Percentiles rank a stretch among this genome's conserved stretches.
Conservation (phyloP, 2,329 filamentous ascomycete species). For the Epichloe gansuensis region DNA sequence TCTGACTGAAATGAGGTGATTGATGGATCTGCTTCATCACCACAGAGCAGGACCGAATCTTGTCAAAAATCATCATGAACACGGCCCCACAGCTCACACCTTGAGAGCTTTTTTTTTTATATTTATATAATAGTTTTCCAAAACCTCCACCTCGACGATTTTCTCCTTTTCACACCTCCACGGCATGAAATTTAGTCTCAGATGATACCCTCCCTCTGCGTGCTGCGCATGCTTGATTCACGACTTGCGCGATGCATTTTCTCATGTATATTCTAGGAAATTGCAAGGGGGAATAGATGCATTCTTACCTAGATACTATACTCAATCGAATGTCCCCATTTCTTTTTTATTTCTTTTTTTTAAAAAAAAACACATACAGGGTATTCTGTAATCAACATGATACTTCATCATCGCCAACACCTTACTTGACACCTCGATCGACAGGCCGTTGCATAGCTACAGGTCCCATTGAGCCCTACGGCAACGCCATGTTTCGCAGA, state of each 20-base stretch:
- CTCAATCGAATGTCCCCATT: too few relatives aligned
- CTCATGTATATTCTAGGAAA: not conserved
- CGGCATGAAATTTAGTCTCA: not conserved
- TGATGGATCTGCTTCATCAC: conserved; percentile 9
- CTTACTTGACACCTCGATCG: not conserved
- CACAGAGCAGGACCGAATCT: not conserved
- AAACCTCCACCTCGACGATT: too few relatives aligned
- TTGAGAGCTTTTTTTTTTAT: not conserved
- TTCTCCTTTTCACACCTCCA: too few relatives aligned
- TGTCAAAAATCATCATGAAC: not conserved
- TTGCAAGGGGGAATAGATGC: not conserved
- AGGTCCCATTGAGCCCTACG: too few relatives aligned
- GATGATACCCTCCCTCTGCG: not conserved
- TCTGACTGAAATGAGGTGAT: conserved; percentile 25
- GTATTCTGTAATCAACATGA: not conserved
- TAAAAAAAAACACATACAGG: too few relatives aligned
- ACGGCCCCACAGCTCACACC: too few relatives aligned
- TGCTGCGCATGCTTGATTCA: not conserved
- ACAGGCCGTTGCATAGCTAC: too few relatives aligned
- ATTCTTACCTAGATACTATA: not conserved
- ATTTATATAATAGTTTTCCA: not conserved
- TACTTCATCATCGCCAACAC: not conserved
- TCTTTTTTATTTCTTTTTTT: too few relatives aligned
- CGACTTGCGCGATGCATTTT: not conserved
- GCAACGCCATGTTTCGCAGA: too few relatives aligned